Evolutionary conservation across 2,329 filamentous ascomycete genomes (phyloP).

Genomic region (Alternaria novae-zelandiae): DNA sequence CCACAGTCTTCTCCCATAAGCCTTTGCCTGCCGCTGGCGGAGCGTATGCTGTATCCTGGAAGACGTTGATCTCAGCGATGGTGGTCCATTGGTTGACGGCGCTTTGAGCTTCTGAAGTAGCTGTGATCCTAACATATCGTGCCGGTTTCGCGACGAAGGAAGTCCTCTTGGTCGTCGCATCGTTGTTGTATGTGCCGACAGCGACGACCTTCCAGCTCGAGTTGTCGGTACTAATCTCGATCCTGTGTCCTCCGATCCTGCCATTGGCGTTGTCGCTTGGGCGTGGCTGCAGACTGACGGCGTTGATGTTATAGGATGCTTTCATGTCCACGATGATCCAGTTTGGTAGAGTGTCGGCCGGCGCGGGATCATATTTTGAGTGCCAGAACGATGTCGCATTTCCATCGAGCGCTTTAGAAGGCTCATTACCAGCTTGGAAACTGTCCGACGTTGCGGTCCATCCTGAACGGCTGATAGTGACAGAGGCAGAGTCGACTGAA

Average conservation of each 20-base stretch:
- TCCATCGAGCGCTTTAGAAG: slow-evolving; percentile 40
- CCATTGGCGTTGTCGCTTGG: slow-evolving; percentile 44
- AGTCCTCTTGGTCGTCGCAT: slow-evolving; percentile 30
- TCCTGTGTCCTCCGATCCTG: slow-evolving; percentile 45
- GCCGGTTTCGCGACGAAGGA: slow-evolving; percentile 28
- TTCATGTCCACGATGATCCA: slow-evolving; percentile 45
- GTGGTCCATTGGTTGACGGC: slow-evolving; percentile 25
- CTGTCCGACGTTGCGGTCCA: slow-evolving; percentile 39
- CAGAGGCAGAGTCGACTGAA: slow-evolving; percentile 16
- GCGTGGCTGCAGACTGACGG: slow-evolving; percentile 41
- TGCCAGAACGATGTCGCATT: slow-evolving; percentile 44
- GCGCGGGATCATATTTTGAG: slow-evolving; percentile 30
- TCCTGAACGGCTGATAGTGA: slow-evolving; percentile 25
- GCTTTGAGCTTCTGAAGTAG: slow-evolving; percentile 31
- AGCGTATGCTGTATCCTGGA: slow-evolving; percentile 23
- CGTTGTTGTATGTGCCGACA: slow-evolving; percentile 34
- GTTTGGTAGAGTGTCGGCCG: slow-evolving; percentile 35
- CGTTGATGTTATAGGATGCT: slow-evolving; percentile 34
- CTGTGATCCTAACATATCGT: slow-evolving; percentile 33
- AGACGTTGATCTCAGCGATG: slow-evolving; percentile 35
- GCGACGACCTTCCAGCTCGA: slow-evolving; percentile 33
- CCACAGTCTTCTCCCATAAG: slow-evolving; percentile 34
- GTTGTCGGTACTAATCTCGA: slow-evolving; percentile 41
- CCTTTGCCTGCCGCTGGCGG: slow-evolving; percentile 29
- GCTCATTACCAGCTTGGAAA: slow-evolving; percentile 26